Percentiles rank a stretch among this genome's conserved stretches.
Evolutionary conservation across 78 protist species (phyloP).

Genomic region (Tieghemostelium lacteum): DNA sequence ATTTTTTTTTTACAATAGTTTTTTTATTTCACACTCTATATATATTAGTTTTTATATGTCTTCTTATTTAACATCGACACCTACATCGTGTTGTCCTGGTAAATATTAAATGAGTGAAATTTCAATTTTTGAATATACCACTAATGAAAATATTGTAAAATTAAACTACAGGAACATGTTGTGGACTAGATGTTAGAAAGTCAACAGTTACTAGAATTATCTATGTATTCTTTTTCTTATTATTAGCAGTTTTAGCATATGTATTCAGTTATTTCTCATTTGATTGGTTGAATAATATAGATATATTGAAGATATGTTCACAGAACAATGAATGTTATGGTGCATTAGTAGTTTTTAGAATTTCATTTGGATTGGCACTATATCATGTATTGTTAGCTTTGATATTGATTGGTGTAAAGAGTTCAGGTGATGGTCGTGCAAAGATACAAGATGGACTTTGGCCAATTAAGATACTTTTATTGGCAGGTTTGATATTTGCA

Average conservation of each 20-base stretch:
- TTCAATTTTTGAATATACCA: too few species aligned
- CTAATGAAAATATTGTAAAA: background rate
- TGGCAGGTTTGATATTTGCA: conserved; percentile 47
- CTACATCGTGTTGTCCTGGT: background rate
- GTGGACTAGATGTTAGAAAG: conserved; percentile 35
- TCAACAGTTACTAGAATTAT: conserved; percentile 60
- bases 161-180: conserved; percentile 23
- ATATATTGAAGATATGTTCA: conserved; percentile 48
- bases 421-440: conserved; percentile 32
- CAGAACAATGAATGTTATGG: conserved; percentile 56
- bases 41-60: background rate
- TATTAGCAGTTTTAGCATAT: conserved; percentile 48
- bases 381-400: conserved; percentile 72
- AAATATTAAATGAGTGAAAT: background rate
- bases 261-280: conserved; percentile 34
- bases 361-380: conserved; percentile 68
- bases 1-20: too few species aligned
- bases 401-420: conserved; percentile 57
- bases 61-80: background rate
- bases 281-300: background rate
- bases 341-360: conserved; percentile 72
- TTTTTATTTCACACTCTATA: too few species aligned
- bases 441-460: conserved; percentile 78
- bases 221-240: conserved; percentile 38
- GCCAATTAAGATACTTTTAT: conserved; percentile 65